Evolutionary conservation across 352 stramenopile genomes (phyloP), one percentile per base, ranked within the genome.

Genomic region (Globisporangium spiculum): DNA sequence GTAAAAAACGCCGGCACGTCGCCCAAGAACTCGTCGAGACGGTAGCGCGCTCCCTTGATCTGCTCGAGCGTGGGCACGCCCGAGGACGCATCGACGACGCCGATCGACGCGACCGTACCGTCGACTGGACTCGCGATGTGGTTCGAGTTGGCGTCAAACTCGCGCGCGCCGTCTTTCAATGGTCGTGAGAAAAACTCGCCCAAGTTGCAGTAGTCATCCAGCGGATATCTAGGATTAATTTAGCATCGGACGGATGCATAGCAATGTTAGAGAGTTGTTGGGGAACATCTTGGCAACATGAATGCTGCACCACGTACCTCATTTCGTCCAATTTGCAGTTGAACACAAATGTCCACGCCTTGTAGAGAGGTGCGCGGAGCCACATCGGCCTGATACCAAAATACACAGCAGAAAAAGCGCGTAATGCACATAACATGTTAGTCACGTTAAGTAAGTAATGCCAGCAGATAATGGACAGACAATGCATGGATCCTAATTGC

Each of bases 311-410:
- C 38, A 22, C 7, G 18, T 36, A 74, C 73, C 87, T 87, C 85
- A 94, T 93, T 66, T 94, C 88, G 71, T 94, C 81, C 50, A 94
- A 73, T 50, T 94, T 93, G 74, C 88, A 96, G 67, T 89, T 74
- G 41, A 88, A 96, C 9, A 89, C 79, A 26, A 68, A 72, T 8
- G 85, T 91, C 88, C 88, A 96, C n/a, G 83, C 83, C 67, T 92
- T 89, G 75, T 94, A 96, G 38, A 96, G 69, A 14, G 84, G 83
- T 59, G 76, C 81, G 8, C 85, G 85, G 46, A 93, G 66, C 81
- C 82, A 94, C 32, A 68, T 67, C 3, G 86, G 86, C 18, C 86
- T 92, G 66, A 0, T 60, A 50, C 30, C 24, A 55, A 34, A n/a
- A 63, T 0, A 64, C 8, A 75, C n/a, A 54, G 50, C 7, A 20